phyloP scores from a whole-genome alignment of 2,329 filamentous ascomycete species.

The Penicillium crustosum region DNA sequence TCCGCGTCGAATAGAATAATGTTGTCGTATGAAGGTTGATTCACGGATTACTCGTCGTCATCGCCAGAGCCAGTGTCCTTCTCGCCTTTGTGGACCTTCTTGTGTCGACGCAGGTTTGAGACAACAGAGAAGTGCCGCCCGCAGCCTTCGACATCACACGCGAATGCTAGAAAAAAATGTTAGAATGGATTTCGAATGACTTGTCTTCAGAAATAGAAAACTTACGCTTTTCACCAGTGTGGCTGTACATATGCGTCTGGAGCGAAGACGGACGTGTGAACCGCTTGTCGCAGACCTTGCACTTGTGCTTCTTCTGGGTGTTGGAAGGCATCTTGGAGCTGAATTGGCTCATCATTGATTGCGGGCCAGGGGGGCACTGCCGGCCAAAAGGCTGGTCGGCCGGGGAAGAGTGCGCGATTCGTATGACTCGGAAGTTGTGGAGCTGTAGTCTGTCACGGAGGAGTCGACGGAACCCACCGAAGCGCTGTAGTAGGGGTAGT shows the following conservation, averaged over 20 bases:
- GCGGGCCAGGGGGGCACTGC: conserved; percentile 73
- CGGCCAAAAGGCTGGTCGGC: conserved; percentile 64
- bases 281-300: conserved; percentile 97
- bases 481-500: conserved; percentile 82
- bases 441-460: conserved; percentile 90
- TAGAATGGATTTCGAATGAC: conserved; percentile 14
- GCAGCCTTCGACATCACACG: conserved; percentile 91
- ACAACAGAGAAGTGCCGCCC: conserved; percentile 96
- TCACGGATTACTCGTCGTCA: conserved; percentile 40
- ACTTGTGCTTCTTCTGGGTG: conserved; percentile 99
- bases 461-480: conserved; percentile 69
- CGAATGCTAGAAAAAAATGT: conserved; percentile 65
- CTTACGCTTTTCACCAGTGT: conserved; percentile 97
- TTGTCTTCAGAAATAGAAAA: conserved; percentile 27
- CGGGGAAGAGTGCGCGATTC: conserved; percentile 84
- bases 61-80: conserved; percentile 42
- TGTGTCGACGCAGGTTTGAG: conserved; percentile 88
- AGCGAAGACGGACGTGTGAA: conserved; percentile 93
- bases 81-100: conserved; percentile 86
- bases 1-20: conserved; percentile 17
- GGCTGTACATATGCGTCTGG: conserved; percentile 98
- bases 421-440: conserved; percentile 77
- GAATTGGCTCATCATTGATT: conserved; percentile 98
- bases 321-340: conserved; percentile 94
- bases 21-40: conserved; percentile 5